Conservation (phyloP, 2,329 filamentous ascomycete genomes). For the Talaromyces sp. region DNA sequence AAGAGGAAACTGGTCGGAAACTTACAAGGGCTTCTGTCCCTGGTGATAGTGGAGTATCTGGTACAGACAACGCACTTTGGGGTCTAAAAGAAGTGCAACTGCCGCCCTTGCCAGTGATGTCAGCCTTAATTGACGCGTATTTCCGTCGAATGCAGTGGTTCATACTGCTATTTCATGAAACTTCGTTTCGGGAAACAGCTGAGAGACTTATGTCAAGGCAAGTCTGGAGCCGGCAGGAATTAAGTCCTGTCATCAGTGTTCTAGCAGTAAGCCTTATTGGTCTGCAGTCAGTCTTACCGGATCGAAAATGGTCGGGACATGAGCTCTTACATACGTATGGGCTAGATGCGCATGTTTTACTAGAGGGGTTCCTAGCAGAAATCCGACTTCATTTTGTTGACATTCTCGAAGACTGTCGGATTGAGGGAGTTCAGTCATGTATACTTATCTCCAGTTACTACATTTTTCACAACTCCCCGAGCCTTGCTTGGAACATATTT, state of each 20-base stretch:
- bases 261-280: conserved; percentile 15
- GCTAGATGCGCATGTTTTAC: background rate
- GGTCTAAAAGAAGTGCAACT: conserved; percentile 13
- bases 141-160: conserved; percentile 19
- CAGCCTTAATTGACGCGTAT: conserved; percentile 15
- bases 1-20: conserved; percentile 14
- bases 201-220: conserved; percentile 8
- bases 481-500: conserved; percentile 16
- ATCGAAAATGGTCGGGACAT: conserved; percentile 14
- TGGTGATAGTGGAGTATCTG: conserved; percentile 11
- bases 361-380: conserved; percentile 8
- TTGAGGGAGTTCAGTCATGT: conserved; percentile 18
- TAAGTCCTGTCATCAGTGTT: conserved; percentile 12
- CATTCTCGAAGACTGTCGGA: conserved; percentile 14
- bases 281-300: conserved; percentile 14
- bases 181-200: conserved; percentile 11
- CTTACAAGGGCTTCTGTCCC: conserved; percentile 13
- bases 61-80: conserved; percentile 11
- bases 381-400: conserved; percentile 13
- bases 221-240: conserved; percentile 14
- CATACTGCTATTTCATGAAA: conserved; percentile 15
- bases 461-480: conserved; percentile 16
- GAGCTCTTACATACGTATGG: conserved; percentile 4
- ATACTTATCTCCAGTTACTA: conserved; percentile 14
- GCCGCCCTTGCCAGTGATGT: conserved; percentile 13